Base-by-base conservation (phyloP, 1,284 basidiomycete species). In the Marasmius oreades region DNA sequence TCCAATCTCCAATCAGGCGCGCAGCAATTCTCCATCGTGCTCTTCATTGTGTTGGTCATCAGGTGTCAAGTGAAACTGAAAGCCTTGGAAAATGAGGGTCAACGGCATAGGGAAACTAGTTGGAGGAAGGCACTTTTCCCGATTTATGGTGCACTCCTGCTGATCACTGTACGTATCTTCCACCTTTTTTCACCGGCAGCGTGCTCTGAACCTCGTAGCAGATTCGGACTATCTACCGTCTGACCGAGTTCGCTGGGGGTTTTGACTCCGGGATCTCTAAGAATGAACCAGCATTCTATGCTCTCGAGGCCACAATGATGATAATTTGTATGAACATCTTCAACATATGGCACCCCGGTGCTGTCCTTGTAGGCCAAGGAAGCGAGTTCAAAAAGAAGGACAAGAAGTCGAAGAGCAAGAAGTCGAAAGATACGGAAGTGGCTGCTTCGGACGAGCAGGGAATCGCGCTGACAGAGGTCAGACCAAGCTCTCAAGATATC, bases 21-120 rank as follows among this genome's bases (percentile, higher is more conserved):
- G 5, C 64, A 65, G 51, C 47, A 65, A 44, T 56, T 57, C 42
- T 65, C 64, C 59, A 55, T 65, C 20, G 50, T 61, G 8, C 22
- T 54, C 12, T 65, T 65, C 54, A 54, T 56, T 12, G 58, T 28
- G 5, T 34, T 63, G 39, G 59, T 59, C n/a, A 37, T 64, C 28
- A 50, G 53, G 16, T 61, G 60, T 55, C 59, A 65, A 59, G n/a
- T 39, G 28, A 44, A 20, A 18, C 46, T 61, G 39, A 53, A 50
- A 43, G 46, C 45, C 10, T 53, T 47, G 36, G 48, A 50, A 6
- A 8, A n/a, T n/a, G 37, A 16, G 7, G 24, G 34, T 16, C 26
- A 23, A 20, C 37, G 18, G 5, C 37, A 39, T 16, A 14, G 44
- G 16, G n/a, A 26, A 12, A 55, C 52, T 22, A 48, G 34, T 31